Evolutionary conservation across 345 rosid species (phyloP).

Genomic region (Crucihimalaya himalaica): DNA sequence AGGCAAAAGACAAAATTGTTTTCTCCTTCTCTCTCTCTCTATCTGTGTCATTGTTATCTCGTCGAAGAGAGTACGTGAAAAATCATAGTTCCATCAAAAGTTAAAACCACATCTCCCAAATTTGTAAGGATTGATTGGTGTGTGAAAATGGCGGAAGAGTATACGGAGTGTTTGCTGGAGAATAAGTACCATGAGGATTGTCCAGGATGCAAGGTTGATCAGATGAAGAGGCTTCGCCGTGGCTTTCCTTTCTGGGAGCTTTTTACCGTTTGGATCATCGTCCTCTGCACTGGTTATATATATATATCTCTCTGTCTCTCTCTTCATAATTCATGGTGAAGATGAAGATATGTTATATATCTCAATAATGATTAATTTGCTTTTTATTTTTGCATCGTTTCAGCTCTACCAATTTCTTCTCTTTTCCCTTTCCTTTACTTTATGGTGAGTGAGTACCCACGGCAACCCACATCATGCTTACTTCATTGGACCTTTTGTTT

Average conservation of each 20-base stretch:
- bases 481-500: too few species aligned
- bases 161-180: constrained; percentile 51
- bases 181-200: constrained; percentile 67
- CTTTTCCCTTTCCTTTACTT: constrained; percentile 90
- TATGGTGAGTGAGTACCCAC: constrained; percentile 68
- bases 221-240: constrained; percentile 47
- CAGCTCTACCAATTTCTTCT: constrained; percentile 88
- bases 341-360: background rate
- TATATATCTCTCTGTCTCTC: background rate
- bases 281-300: constrained; percentile 62
- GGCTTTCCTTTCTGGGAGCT: constrained; percentile 69
- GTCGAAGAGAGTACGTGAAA: constrained; percentile 11
- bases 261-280: constrained; percentile 68
- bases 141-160: constrained; percentile 43
- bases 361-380: background rate
- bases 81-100: background rate
- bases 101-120: background rate
- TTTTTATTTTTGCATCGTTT: constrained; percentile 4
- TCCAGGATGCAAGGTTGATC: constrained; percentile 82
- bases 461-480: background rate
- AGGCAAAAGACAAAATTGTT: background rate
- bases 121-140: background rate
- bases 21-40: background rate
- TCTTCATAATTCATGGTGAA: background rate
- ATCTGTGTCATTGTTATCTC: background rate